Evolutionary conservation across 805 yeast species (phyloP).

Genomic region (Tetrapisispora arboricola): DNA sequence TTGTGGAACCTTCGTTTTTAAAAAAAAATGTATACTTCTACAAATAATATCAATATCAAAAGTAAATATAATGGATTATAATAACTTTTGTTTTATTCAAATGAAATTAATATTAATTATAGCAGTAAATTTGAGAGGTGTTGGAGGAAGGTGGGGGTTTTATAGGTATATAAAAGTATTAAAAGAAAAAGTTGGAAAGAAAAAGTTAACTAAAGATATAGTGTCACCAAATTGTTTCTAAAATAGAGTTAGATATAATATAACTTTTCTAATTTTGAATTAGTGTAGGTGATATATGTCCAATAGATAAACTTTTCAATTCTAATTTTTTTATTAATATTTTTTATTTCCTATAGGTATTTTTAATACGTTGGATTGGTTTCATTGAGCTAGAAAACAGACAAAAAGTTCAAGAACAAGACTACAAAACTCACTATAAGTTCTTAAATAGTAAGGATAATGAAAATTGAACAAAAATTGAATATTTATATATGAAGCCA

Average conservation of each 20-base stretch:
- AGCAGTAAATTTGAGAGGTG: neutral
- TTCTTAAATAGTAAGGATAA: too few relatives aligned
- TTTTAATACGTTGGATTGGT: slow-evolving; percentile 2
- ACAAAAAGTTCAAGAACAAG: too few relatives aligned
- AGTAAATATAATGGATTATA: too few relatives aligned
- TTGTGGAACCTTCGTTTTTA: slow-evolving; percentile 2
- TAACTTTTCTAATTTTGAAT: too few relatives aligned
- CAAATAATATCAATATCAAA: neutral
- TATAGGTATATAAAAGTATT: slow-evolving; percentile 3
- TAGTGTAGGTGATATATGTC: neutral
- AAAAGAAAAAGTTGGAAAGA: neutral
- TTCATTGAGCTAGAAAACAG: too few relatives aligned
- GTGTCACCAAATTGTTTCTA: neutral
- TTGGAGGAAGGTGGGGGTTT: neutral
- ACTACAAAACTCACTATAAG: too few relatives aligned
- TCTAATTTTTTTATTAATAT: slow-evolving; percentile 1
- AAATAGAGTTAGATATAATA: too few relatives aligned
- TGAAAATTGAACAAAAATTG: too few relatives aligned
- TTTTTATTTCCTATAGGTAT: slow-evolving; percentile 1
- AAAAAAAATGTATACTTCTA: neutral
- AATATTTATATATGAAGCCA: too few relatives aligned
- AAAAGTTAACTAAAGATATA: neutral
- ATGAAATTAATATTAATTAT: neutral
- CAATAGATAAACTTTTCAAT: neutral
- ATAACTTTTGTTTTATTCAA: neutral